A percentile compares a stretch with the other conserved stretches of the same genome.
Evolutionary conservation across 2,329 filamentous ascomycete genomes (phyloP).

Genomic region (Hypoxylon sp.): DNA sequence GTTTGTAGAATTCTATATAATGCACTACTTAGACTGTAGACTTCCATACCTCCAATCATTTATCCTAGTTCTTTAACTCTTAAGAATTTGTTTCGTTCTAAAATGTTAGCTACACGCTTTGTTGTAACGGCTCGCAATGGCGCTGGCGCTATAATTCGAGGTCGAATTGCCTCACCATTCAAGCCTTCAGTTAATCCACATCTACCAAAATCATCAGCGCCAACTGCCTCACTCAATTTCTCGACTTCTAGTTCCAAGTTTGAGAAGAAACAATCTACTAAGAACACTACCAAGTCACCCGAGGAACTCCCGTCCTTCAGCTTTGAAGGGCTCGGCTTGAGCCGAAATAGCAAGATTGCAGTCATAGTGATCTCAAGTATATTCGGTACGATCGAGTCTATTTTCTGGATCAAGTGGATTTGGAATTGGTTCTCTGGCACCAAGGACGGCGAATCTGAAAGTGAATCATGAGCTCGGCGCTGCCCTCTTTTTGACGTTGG

Average conservation of each 20-base stretch:
- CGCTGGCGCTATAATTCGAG: conserved; percentile 29
- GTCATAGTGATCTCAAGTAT: conserved; percentile 51
- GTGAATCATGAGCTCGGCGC: conserved; percentile 23
- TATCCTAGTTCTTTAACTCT: conserved; percentile 1
- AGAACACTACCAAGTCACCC: conserved; percentile 23
- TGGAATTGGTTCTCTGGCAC: conserved; percentile 46
- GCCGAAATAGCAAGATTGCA: conserved; percentile 50
- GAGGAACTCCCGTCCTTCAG: conserved; percentile 46
- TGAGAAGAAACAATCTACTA: conserved; percentile 19
- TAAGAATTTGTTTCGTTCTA: background rate
- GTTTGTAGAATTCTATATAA: conserved; percentile 1
- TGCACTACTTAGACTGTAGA: background rate
- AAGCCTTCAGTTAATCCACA: conserved; percentile 17
- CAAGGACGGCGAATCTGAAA: conserved; percentile 32
- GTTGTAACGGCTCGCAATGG: conserved; percentile 19
- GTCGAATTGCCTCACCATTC: conserved; percentile 16
- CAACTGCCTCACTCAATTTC: conserved; percentile 6
- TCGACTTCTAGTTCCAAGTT: conserved; percentile 30
- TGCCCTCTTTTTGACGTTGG: conserved; percentile 7
- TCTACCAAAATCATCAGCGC: conserved; percentile 18
- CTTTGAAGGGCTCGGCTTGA: conserved; percentile 53
- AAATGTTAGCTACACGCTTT: conserved; percentile 35
- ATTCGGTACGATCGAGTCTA: conserved; percentile 55
- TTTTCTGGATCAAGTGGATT: conserved; percentile 53
- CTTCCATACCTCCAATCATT: background rate